Evolutionary conservation across 2,329 filamentous ascomycete species (phyloP).

Genomic region (Cadophora gregata): DNA sequence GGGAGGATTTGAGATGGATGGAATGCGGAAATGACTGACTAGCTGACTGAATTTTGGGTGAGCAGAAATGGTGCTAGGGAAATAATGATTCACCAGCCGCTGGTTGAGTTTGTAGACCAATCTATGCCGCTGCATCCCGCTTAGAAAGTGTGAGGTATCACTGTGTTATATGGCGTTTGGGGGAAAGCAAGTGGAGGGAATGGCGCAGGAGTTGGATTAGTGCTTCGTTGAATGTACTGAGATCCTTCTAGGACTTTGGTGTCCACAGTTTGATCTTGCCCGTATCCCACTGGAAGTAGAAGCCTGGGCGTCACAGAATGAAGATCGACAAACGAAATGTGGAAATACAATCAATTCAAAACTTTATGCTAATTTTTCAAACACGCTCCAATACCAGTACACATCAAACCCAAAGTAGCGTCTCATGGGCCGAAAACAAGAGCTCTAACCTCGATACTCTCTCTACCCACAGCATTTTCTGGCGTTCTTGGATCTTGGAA

Average conservation of each 20-base stretch:
- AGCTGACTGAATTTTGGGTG: not conserved
- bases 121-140: slow-evolving; percentile 6
- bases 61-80: not conserved
- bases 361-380: not conserved
- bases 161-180: too few relatives aligned
- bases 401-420: not conserved
- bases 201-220: too few relatives aligned
- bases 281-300: not conserved
- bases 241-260: not conserved
- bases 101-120: not conserved
- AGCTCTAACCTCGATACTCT: slow-evolving; percentile 89
- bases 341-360: not conserved
- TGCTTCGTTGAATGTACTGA: not conserved
- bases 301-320: not conserved
- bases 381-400: not conserved
- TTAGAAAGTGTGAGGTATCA: not conserved
- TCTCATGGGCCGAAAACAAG: slow-evolving; percentile 67
- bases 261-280: not conserved
- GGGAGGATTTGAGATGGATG: not conserved
- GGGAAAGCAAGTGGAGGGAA: too few relatives aligned
- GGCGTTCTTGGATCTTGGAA: slow-evolving; percentile 79
- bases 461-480: slow-evolving; percentile 71
- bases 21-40: not conserved
- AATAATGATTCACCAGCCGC: slow-evolving; percentile 2
- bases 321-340: not conserved